Percentiles rank a stretch among this genome's conserved stretches.
Conservation (phyloP, 805 yeast genomes). For the Naumovozyma baii region DNA sequence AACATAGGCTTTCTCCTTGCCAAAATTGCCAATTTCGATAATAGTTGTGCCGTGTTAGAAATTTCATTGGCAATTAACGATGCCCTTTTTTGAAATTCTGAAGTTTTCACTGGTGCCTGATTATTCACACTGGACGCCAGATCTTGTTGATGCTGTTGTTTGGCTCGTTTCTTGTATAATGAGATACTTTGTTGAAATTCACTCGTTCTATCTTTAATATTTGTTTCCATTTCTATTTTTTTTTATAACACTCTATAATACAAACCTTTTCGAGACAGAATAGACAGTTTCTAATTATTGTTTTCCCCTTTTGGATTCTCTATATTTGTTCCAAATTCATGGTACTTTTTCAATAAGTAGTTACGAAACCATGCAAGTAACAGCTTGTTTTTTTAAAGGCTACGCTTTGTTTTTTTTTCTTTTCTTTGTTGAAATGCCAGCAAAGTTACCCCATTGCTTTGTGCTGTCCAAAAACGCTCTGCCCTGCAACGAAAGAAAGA, state of each 20-base stretch:
- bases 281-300: not conserved
- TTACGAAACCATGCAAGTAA: too few relatives aligned
- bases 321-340: too few relatives aligned
- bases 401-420: too few relatives aligned
- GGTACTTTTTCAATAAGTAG: too few relatives aligned
- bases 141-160: slow-evolving; percentile 11
- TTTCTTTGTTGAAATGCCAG: too few relatives aligned
- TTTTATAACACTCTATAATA: too few relatives aligned
- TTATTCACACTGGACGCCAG: slow-evolving; percentile 16
- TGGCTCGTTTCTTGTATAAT: slow-evolving; percentile 47
- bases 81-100: slow-evolving; percentile 63
- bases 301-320: not conserved
- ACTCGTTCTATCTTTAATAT: slow-evolving; percentile 69
- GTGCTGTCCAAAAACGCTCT: too few relatives aligned
- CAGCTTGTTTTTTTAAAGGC: too few relatives aligned
- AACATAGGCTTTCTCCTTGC: slow-evolving; percentile 87
- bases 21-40: slow-evolving; percentile 67
- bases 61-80: slow-evolving; percentile 81
- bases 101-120: slow-evolving; percentile 30
- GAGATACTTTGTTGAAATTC: slow-evolving; percentile 90
- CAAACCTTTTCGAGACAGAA: not conserved
- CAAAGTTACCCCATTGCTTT: too few relatives aligned
- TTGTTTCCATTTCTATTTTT: slow-evolving; percentile 7
- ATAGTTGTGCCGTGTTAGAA: slow-evolving; percentile 69
- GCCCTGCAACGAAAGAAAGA: too few relatives aligned